A percentile compares a stretch with the other conserved stretches of the same genome.
phyloP scores from a whole-genome alignment of 495 filamentous ascomycete species.

The Penicillium coprophilum region DNA sequence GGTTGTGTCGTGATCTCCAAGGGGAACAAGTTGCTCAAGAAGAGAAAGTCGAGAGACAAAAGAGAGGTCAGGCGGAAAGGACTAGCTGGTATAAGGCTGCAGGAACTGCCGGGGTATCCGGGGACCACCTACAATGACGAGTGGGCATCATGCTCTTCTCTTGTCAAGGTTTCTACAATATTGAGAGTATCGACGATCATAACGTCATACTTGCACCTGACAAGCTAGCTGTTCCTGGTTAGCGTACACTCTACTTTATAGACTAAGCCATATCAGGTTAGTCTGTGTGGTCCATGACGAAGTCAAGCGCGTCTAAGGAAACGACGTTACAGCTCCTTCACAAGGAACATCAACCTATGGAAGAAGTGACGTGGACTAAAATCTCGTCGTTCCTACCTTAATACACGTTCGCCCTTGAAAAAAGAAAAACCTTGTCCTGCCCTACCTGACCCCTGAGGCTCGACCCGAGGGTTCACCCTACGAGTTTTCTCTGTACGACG shows the following conservation, averaged over 20 bases:
- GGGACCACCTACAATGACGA: conserved; percentile 8
- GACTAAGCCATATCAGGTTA: conserved; percentile 28
- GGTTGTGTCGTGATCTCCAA: background rate
- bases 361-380: conserved; percentile 29
- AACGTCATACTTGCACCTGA: conserved; percentile 37
- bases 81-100: conserved; percentile 4
- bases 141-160: conserved; percentile 18
- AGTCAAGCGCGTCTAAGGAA: conserved; percentile 17
- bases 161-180: conserved; percentile 2
- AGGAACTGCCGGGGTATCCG: conserved; percentile 23
- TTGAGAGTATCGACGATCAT: conserved; percentile 22
- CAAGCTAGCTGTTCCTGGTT: conserved; percentile 27
- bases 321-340: conserved; percentile 26
- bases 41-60: background rate
- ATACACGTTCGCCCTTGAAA: conserved; percentile 6
- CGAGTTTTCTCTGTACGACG: background rate
- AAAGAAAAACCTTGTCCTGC: conserved; percentile 2
- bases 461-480: background rate
- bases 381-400: background rate
- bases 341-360: conserved; percentile 1
- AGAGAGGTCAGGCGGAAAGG: conserved; percentile 1
- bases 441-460: conserved; percentile 1
- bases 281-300: conserved; percentile 36
- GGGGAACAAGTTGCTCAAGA: background rate
- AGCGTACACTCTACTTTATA: conserved; percentile 15